phyloP scores from a whole-genome alignment of 2,329 filamentous ascomycete species.

The Lasiodiplodia hormozganensis region DNA sequence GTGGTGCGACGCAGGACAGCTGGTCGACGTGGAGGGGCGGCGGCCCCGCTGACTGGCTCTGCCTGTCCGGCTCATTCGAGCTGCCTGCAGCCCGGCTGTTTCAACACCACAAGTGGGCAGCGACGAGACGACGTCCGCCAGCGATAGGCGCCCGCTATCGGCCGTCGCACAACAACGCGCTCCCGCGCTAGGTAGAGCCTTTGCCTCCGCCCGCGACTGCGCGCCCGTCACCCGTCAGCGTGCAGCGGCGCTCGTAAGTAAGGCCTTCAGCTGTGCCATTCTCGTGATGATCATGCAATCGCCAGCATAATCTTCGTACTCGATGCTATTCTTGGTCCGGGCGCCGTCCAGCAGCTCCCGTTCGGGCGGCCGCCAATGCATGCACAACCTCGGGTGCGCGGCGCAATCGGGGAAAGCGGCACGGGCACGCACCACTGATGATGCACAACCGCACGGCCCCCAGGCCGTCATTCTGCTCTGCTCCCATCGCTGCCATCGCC shows the following conservation, averaged over 20 bases:
- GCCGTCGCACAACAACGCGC: slow-evolving; percentile 25
- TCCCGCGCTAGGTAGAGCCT: slow-evolving; percentile 14
- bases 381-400: slow-evolving; percentile 29
- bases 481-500: slow-evolving; percentile 9
- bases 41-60: slow-evolving; percentile 16
- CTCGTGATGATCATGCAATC: slow-evolving; percentile 30
- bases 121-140: background rate
- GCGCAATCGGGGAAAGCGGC: slow-evolving; percentile 19
- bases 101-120: slow-evolving; percentile 24
- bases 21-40: slow-evolving; percentile 23
- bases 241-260: slow-evolving; percentile 23
- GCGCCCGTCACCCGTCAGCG: slow-evolving; percentile 18
- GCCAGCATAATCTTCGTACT: slow-evolving; percentile 26
- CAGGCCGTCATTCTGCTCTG: slow-evolving; percentile 34
- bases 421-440: slow-evolving; percentile 17
- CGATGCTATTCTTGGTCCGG: slow-evolving; percentile 26
- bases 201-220: background rate
- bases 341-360: slow-evolving; percentile 9
- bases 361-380: slow-evolving; percentile 20
- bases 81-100: slow-evolving; percentile 16
- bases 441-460: slow-evolving; percentile 35
- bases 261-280: slow-evolving; percentile 27
- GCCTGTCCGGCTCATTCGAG: slow-evolving; percentile 19
- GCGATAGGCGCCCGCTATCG: slow-evolving; percentile 24
- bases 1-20: slow-evolving; percentile 26